phyloP scores from a whole-genome alignment of 768 basidiomycete genomes.

The Psilocybe cyanescens region DNA sequence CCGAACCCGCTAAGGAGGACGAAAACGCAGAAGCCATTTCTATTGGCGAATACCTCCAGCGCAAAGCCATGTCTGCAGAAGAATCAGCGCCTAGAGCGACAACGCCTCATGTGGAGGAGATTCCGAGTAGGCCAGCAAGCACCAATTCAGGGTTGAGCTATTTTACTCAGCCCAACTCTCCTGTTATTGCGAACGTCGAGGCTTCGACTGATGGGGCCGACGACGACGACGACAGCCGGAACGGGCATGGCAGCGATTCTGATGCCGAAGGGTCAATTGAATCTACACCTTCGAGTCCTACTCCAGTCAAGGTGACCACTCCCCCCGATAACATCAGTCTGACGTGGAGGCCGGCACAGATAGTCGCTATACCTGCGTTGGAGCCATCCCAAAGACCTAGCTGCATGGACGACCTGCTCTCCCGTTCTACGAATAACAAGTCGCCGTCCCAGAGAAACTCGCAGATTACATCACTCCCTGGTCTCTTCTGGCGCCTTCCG shows the following conservation, averaged over 20 bases:
- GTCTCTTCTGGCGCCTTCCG: no score
- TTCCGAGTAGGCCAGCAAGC: slow-evolving; percentile 9
- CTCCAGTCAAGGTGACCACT: background rate
- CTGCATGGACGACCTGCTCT: background rate
- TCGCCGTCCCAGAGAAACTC: background rate
- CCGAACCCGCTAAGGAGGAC: background rate
- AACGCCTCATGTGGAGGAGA: background rate
- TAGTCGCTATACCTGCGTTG: background rate
- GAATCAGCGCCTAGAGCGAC: background rate
- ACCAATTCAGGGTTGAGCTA: slow-evolving; percentile 20
- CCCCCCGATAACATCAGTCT: background rate
- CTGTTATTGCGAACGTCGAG: background rate
- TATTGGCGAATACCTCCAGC: slow-evolving; percentile 22
- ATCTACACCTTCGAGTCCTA: background rate
- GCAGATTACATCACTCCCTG: background rate
- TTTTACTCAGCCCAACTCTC: slow-evolving; percentile 8
- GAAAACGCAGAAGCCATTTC: slow-evolving; percentile 12
- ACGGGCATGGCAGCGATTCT: background rate
- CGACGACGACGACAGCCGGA: background rate
- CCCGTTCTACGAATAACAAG: background rate
- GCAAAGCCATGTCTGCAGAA: slow-evolving; percentile 13
- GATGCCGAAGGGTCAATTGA: background rate
- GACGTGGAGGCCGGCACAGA: background rate
- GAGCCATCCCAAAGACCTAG: background rate
- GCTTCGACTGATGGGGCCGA: background rate